A percentile compares a stretch with the other conserved stretches of the same genome.
phyloP scores from a whole-genome alignment of 1,284 basidiomycete genomes.

The Crepidotus sp. region DNA sequence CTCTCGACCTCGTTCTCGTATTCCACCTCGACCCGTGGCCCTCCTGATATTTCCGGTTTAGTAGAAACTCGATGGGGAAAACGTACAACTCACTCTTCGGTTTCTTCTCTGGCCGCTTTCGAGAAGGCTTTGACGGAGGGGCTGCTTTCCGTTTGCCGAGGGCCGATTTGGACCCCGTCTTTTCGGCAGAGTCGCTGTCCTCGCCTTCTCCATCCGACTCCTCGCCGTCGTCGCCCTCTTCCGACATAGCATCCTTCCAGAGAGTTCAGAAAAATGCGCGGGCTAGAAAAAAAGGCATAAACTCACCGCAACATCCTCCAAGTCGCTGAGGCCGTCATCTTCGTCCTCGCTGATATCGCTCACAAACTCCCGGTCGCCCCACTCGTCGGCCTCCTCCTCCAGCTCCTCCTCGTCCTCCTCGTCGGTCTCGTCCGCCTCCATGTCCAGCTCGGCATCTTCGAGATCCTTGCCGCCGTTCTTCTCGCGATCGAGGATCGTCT shows the following conservation, averaged over 20 bases:
- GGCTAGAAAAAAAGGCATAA: slow-evolving; percentile 3
- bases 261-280: slow-evolving; percentile 19
- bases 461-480: slow-evolving; percentile 45
- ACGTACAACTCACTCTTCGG: slow-evolving; percentile 41
- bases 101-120: slow-evolving; percentile 49
- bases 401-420: slow-evolving; percentile 57
- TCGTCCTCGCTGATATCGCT: slow-evolving; percentile 74
- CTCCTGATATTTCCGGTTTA: slow-evolving; percentile 39
- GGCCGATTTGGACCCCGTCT: slow-evolving; percentile 31
- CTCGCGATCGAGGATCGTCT: slow-evolving; percentile 78
- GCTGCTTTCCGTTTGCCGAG: slow-evolving; percentile 66
- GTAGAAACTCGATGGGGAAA: slow-evolving; percentile 9
- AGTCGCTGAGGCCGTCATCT: slow-evolving; percentile 53
- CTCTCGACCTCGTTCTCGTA: slow-evolving; percentile 88
- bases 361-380: slow-evolving; percentile 77
- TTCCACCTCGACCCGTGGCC: slow-evolving; percentile 86
- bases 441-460: slow-evolving; percentile 28
- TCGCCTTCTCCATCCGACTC: slow-evolving; percentile 33
- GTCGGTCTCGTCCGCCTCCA: slow-evolving; percentile 45
- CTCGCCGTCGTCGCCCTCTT: slow-evolving; percentile 29
- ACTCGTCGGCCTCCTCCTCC: slow-evolving; percentile 47
- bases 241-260: slow-evolving; percentile 20
- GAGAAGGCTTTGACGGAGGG: slow-evolving; percentile 32
- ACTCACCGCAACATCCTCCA: slow-evolving; percentile 60
- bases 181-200: slow-evolving; percentile 28